Conservation (phyloP, 73 alveolate species). For the Paramecium octaurelia region DNA sequence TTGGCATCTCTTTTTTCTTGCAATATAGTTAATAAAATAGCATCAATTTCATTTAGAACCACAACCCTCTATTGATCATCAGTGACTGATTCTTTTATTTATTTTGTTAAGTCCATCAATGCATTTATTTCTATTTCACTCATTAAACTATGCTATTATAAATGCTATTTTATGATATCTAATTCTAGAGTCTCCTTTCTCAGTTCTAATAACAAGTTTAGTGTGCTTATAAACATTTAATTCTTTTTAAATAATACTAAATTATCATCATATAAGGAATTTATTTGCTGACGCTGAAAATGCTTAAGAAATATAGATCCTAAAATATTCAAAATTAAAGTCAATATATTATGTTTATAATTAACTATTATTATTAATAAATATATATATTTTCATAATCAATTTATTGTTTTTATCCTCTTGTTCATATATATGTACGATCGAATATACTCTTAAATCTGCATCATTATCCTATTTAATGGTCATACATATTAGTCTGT, state of each 20-base stretch:
- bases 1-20: not conserved
- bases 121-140: not conserved
- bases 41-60: not conserved
- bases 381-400: too few relatives aligned
- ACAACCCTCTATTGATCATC: not conserved
- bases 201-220: not conserved
- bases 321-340: too few relatives aligned
- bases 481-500: too few relatives aligned
- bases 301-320: not conserved
- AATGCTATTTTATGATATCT: not conserved
- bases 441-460: too few relatives aligned
- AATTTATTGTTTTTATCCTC: too few relatives aligned
- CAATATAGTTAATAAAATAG: not conserved
- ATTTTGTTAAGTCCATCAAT: not conserved
- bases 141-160: not conserved
- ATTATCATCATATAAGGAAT: not conserved
- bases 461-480: too few relatives aligned
- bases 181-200: not conserved
- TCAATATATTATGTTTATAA: too few relatives aligned
- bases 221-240: not conserved
- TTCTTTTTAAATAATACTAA: not conserved
- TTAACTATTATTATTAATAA: too few relatives aligned
- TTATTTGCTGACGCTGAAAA: not conserved
- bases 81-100: not conserved
- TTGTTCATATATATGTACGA: too few relatives aligned